Evolutionary conservation across 2,329 filamentous ascomycete species (phyloP), one percentile per base, ranked within the genome.

Genomic region (Hypoxylon sp.): DNA sequence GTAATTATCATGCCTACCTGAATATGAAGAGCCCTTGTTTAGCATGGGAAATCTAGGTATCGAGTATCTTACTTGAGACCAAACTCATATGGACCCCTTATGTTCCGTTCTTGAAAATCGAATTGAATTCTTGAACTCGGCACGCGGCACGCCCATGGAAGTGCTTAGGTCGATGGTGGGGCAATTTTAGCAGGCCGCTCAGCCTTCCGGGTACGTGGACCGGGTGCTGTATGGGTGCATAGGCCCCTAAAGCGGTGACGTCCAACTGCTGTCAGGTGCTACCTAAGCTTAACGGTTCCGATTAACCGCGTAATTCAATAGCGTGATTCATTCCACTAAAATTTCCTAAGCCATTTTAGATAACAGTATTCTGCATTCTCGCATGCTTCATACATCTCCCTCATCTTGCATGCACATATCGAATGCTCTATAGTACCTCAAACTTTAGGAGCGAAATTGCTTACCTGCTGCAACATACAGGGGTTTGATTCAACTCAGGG

Each of bases 401-500:
- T 20, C 25, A 32, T 8, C 9, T 25, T 20, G n/a, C 29, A 35
- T 34, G 30, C 25, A 25, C 13, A 16, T 32, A n/a, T 23, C 20
- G 25, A 38, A 16, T 42, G 25, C 25, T 37, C 41, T 32, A n/a
- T 25, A 26, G 29, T 29, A 46, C 41, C 12, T n/a, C 12, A 45
- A 21, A 20, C 26, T 38, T 19, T 42, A 16, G 40, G 23, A 13
- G 19, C 34, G 47, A 21, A 45, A 35, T 35, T 16, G 13, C 27
- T 45, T 13, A 15, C 16, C 47, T 36, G 35, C 31, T 42, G 17
- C 27, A 32, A 48, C 29, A 36, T 41, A 15, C 42, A 31, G 45
- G 51, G 46, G 23, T 32, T 42, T 43, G 47, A 51, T 44, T 41
- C 30, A 44, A 30, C 29, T 43, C 41, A 40, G 36, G 43, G 53